These are phyloP conservation scores for Collybia mongolica DNA, from an alignment of 768 basidiomycete genomes.

Conservation along the genomic window DNA sequence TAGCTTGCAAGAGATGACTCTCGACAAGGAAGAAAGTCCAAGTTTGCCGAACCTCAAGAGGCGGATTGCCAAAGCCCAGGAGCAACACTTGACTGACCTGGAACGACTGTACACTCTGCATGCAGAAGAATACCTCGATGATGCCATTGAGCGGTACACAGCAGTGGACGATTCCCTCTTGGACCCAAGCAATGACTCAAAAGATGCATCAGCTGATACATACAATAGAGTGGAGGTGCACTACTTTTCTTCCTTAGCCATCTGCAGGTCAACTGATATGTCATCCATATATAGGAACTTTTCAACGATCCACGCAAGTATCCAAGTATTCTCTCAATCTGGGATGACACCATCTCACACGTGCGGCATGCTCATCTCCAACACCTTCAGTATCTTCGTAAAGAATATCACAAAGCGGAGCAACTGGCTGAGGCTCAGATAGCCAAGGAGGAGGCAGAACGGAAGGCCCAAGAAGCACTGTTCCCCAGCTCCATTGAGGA, in stretches of 20 bases:
- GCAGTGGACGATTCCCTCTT: conserved; percentile 25
- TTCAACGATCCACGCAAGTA: conserved; percentile 21
- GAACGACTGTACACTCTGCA: conserved; percentile 34
- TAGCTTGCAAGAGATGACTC: conserved; percentile 36
- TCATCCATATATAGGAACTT: conserved; percentile 17
- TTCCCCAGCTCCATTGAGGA: conserved; percentile 35
- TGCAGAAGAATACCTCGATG: conserved; percentile 32
- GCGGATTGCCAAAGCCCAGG: conserved; percentile 24
- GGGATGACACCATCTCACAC: conserved; percentile 27
- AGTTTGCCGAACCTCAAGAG: conserved; percentile 21
- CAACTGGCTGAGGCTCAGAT: neutral
- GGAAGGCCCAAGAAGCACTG: conserved; percentile 21
- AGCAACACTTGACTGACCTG: conserved; percentile 33
- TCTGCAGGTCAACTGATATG: neutral
- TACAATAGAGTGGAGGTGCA: conserved; percentile 23
- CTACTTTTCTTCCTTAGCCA: neutral
- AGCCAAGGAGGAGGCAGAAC: conserved; percentile 18
- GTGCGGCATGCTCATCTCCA: conserved; percentile 30
- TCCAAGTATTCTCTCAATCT: conserved; percentile 16
- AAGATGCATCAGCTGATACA: conserved; percentile 14
- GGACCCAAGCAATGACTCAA: conserved; percentile 17
- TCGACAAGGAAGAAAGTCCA: conserved; percentile 27
- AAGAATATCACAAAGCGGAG: conserved; percentile 9
- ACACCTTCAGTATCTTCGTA: conserved; percentile 19
- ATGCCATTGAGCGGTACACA: conserved; percentile 29